These are phyloP conservation scores for Pichia sp. DNA, from an alignment of 1,139 yeast genomes.

Conservation along the genomic window DNA sequence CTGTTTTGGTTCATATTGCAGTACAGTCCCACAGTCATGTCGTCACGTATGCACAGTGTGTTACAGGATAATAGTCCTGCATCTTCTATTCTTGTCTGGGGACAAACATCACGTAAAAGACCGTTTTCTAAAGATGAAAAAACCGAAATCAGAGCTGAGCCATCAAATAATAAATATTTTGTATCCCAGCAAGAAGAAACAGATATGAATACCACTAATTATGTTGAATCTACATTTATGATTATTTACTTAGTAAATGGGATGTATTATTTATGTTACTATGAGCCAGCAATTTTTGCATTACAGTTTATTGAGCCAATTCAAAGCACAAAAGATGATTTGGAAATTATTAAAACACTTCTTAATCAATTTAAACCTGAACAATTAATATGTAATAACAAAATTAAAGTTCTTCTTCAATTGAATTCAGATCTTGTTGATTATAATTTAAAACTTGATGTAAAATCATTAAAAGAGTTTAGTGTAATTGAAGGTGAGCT, in stretches of 20 bases:
- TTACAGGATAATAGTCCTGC: too few species aligned
- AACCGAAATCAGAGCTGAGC: neutral
- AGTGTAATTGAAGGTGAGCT: constrained; percentile 9
- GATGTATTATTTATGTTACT: constrained; percentile 3
- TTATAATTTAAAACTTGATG: constrained; percentile 8
- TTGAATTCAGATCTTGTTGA: neutral
- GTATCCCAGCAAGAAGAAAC: constrained; percentile 1
- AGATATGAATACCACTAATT: constrained; percentile 1
- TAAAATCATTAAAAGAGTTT: constrained; percentile 16
- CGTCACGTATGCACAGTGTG: too few species aligned
- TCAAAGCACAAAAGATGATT: constrained; percentile 2
- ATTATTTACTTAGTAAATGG: neutral
- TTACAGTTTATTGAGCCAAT: constrained; percentile 8
- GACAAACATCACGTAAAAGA: neutral
- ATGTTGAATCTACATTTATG: constrained; percentile 1
- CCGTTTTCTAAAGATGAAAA: neutral
- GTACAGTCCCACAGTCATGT: too few species aligned
- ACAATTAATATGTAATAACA: constrained; percentile 11
- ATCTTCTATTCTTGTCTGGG: neutral
- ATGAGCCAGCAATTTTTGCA: neutral
- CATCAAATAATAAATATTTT: neutral
- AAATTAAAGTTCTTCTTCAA: neutral
- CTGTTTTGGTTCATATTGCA: too few species aligned
- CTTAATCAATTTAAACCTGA: constrained; percentile 11
- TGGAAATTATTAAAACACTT: neutral